phyloP scores from a whole-genome alignment of 805 yeast genomes.

The Metschnikowia lochheadii region DNA sequence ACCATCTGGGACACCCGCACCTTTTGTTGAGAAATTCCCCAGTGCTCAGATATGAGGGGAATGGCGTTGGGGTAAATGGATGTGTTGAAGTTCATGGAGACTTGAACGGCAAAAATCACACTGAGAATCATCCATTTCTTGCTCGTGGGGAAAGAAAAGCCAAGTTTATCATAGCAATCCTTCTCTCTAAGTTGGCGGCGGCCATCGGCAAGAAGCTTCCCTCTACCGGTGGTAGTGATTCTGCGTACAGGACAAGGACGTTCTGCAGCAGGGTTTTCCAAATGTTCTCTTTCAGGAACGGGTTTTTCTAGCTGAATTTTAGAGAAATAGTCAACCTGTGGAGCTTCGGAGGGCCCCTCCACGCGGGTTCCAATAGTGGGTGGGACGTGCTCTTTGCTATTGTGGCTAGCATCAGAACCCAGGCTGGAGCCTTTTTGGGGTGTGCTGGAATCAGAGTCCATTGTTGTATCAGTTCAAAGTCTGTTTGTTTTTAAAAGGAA shows the following conservation, averaged over 20 bases:
- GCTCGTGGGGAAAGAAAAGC: constrained; percentile 26
- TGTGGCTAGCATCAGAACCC: not conserved
- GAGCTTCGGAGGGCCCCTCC: not conserved
- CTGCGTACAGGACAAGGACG: constrained; percentile 7
- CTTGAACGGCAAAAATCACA: constrained; percentile 34
- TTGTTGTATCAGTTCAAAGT: not conserved
- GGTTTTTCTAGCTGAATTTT: constrained; percentile 3
- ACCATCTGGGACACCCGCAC: constrained; percentile 28
- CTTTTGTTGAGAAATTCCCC: constrained; percentile 20
- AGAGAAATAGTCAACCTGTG: constrained; percentile 1
- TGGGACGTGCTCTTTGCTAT: not conserved
- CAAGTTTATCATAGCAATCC: constrained; percentile 35
- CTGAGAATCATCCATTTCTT: constrained; percentile 37
- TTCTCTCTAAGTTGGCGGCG: constrained; percentile 28
- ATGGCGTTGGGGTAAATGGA: constrained; percentile 29
- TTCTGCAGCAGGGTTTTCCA: not conserved
- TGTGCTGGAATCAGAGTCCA: not conserved
- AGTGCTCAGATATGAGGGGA: constrained; percentile 21
- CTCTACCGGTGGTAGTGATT: constrained; percentile 13
- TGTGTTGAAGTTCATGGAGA: constrained; percentile 41
- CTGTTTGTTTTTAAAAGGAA: too few species aligned
- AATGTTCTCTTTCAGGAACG: constrained; percentile 1
- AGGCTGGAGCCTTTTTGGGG: not conserved
- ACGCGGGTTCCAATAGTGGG: not conserved
- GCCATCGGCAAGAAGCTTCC: constrained; percentile 23